Evolutionary conservation across 805 yeast genomes (phyloP), one percentile per base, ranked within the genome.

Genomic region (Nakazawaea wyomingensis): DNA sequence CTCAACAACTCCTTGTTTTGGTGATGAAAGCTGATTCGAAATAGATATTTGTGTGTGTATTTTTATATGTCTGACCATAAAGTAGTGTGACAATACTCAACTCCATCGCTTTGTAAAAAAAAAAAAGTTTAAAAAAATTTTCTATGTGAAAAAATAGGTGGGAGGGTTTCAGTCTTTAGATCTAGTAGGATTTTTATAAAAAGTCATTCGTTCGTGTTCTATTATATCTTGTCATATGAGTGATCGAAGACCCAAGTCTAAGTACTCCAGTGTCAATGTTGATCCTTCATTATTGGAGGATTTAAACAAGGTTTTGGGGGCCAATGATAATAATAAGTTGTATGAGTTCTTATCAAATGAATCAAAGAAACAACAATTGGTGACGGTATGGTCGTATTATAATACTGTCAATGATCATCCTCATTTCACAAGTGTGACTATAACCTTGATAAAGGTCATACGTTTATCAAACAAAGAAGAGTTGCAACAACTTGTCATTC

Each of bases 391-490:
- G 67, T 60, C 72, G 5, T 62, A 62, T 47, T 68, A 55, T 49
- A 58, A 71, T n/a, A 61, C 73, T 3, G 57, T 65, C 4, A 69
- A 80, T 53, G 80, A 82, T 45, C 80, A 78, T 53, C 55, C 65
- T 2, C 71, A 69, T 37, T 69, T 80, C 48, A 65, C 76, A 0
- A 64, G 61, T 17, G 44, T 72, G 3, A 66, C 82, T 0, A 59
- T 62, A 1, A 61, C 63, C 13, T 48, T 83, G 6, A 54, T 69
- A 1, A 70, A 62, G 34, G 45, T 71, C 0, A 34, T 49, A 6
- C 49, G 51, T 18, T 29, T 43, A 4, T 19, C 46, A 9, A 35
- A 10, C 7, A 20, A 22, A n/a, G 21, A 31, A 13, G 30, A 50
- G 20, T 53, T 45, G 47, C 57, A 44, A 27, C 53, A 59, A 39